phyloP scores from a whole-genome alignment of 495 filamentous ascomycete species.

The Peziza echinospora region DNA sequence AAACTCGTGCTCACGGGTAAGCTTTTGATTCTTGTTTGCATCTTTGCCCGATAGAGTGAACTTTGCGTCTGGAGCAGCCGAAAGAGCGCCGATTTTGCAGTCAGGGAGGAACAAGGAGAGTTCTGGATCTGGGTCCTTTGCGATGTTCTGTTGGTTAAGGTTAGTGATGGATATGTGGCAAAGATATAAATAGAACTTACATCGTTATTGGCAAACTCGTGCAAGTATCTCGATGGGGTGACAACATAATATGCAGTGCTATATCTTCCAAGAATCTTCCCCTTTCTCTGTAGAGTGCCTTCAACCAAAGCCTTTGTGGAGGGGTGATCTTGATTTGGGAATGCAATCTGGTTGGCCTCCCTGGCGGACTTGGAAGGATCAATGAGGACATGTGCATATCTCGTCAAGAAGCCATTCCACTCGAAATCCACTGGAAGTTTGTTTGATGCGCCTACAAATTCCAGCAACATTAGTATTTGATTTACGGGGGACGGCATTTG shows the following conservation, averaged over 20 bases:
- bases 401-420: conserved; percentile 60
- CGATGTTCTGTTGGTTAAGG: not conserved
- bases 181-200: conserved; percentile 3
- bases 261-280: conserved; percentile 51
- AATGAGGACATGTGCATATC: conserved; percentile 50
- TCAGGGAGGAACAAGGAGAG: conserved; percentile 83
- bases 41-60: conserved; percentile 95
- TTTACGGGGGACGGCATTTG: too few species aligned
- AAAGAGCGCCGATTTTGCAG: conserved; percentile 44
- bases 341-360: conserved; percentile 45
- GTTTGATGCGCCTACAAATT: conserved; percentile 33
- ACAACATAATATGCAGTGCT: conserved; percentile 72
- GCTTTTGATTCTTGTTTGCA: conserved; percentile 34
- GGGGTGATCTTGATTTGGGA: conserved; percentile 70
- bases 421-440: conserved; percentile 77
- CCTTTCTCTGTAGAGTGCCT: conserved; percentile 70
- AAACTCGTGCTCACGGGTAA: conserved; percentile 41
- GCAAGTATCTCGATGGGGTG: conserved; percentile 63
- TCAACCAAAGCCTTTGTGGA: conserved; percentile 67
- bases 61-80: conserved; percentile 39
- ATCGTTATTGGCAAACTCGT: conserved; percentile 75
- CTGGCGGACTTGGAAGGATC: conserved; percentile 54
- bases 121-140: conserved; percentile 59
- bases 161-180: not conserved
- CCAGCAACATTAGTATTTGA: too few species aligned